Evolutionary conservation across 1,284 basidiomycete species (phyloP).

Genomic region (Cutaneotrichosporon spelunceum): DNA sequence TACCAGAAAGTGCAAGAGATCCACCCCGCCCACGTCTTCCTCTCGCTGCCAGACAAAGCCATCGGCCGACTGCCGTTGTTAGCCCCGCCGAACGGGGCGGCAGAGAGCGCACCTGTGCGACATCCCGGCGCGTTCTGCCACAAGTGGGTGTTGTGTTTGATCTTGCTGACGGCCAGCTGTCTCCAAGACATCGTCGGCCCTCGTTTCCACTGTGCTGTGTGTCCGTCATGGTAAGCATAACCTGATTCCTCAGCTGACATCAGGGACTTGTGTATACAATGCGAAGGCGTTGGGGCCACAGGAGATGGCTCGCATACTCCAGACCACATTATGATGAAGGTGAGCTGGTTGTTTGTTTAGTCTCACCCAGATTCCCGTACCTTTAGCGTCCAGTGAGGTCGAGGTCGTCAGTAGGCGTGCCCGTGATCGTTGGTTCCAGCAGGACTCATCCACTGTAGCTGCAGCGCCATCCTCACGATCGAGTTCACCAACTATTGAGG

Average conservation of each 20-base stretch:
- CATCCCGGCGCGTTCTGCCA: constrained; percentile 53
- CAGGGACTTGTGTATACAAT: constrained; percentile 70
- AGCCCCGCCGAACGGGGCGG: background rate
- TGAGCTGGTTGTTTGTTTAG: constrained; percentile 38
- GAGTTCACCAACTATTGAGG: constrained; percentile 45
- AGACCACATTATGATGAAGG: constrained; percentile 86
- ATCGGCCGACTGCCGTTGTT: constrained; percentile 15
- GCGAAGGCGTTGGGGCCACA: constrained; percentile 68
- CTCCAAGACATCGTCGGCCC: constrained; percentile 82
- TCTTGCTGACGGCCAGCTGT: constrained; percentile 58
- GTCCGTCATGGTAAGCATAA: constrained; percentile 53
- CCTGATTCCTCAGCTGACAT: constrained; percentile 7
- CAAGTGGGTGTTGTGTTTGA: constrained; percentile 60
- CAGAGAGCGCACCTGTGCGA: constrained; percentile 23
- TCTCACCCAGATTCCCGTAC: constrained; percentile 68
- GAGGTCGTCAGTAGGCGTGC: constrained; percentile 70
- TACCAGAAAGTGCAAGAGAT: constrained; percentile 68
- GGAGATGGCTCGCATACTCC: constrained; percentile 42
- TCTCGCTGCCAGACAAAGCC: constrained; percentile 64
- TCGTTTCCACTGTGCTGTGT: constrained; percentile 85
- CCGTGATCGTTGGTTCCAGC: constrained; percentile 67
- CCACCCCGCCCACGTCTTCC: constrained; percentile 80
- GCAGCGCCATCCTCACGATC: constrained; percentile 33
- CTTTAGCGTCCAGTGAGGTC: constrained; percentile 68
- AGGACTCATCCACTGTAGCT: constrained; percentile 60